Conservation (phyloP, 2,329 filamentous ascomycete genomes). For the Sordariomycetes sp. region DNA sequence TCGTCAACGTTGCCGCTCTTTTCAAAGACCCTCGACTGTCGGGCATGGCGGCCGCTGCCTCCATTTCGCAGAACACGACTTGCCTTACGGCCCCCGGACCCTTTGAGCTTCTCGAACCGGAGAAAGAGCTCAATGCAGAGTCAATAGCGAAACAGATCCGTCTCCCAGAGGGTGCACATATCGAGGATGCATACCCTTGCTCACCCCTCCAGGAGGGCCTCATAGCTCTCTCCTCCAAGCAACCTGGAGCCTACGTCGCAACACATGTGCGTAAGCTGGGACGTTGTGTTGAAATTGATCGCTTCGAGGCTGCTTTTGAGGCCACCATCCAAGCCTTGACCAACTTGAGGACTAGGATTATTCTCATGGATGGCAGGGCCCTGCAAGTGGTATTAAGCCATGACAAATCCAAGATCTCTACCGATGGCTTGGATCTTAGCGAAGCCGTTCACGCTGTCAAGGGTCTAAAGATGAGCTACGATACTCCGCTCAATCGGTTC, state of each 20-base stretch:
- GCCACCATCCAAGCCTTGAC: constrained; percentile 1
- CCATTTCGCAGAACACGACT: not conserved
- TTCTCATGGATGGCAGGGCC: constrained; percentile 1
- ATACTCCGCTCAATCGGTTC: not conserved
- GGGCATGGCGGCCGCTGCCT: not conserved
- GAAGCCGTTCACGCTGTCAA: not conserved
- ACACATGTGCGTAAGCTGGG: constrained; percentile 12
- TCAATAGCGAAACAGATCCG: not conserved
- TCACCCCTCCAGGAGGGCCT: constrained; percentile 26
- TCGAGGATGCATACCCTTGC: constrained; percentile 24
- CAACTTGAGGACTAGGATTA: constrained; percentile 6
- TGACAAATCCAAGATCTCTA: not conserved
- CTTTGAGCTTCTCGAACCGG: not conserved
- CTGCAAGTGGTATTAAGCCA: constrained; percentile 2
- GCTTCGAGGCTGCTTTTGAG: constrained; percentile 7
- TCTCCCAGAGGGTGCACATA: not conserved
- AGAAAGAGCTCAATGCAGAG: not conserved
- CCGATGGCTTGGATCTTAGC: not conserved
- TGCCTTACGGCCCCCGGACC: not conserved
- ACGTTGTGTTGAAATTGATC: constrained; percentile 8
- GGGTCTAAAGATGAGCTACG: constrained; percentile 1
- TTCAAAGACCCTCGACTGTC: not conserved
- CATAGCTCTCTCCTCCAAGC: constrained; percentile 18
- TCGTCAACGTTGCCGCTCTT: not conserved
- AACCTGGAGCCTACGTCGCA: constrained; percentile 21